A percentile compares a stretch with the other conserved stretches of the same genome.
Conservation (phyloP, 2,329 filamentous ascomycete genomes). For the Cladophialophora yegresii region DNA sequence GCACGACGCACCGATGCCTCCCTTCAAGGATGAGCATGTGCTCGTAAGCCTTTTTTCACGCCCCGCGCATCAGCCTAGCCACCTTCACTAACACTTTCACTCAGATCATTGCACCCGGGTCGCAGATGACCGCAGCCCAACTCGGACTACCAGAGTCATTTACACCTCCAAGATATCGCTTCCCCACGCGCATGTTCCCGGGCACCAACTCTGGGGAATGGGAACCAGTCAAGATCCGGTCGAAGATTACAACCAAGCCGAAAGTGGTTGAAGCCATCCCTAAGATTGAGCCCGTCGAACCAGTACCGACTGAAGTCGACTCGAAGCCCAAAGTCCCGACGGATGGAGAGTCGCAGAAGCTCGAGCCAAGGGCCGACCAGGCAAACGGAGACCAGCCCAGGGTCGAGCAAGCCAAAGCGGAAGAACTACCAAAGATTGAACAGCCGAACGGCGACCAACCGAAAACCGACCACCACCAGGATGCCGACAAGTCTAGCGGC, state of each 20-base stretch:
- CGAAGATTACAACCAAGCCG: conserved; percentile 44
- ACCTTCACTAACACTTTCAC: conserved; percentile 18
- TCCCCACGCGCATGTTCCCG: conserved; percentile 91
- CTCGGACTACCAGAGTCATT: conserved; percentile 86
- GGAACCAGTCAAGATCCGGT: conserved; percentile 77
- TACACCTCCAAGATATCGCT: conserved; percentile 81
- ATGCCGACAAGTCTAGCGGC: conserved; percentile 35
- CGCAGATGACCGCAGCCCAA: conserved; percentile 86
- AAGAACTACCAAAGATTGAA: conserved; percentile 17
- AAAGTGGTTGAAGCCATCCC: conserved; percentile 27
- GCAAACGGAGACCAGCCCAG: conserved; percentile 17
- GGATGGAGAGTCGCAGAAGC: conserved; percentile 12
- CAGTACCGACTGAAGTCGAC: conserved; percentile 6
- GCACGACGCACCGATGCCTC: conserved; percentile 44
- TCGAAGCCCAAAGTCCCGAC: background rate
- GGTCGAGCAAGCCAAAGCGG: conserved; percentile 48
- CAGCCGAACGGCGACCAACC: conserved; percentile 7
- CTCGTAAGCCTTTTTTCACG: conserved; percentile 43
- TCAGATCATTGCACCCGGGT: conserved; percentile 65
- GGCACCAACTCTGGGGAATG: conserved; percentile 74
- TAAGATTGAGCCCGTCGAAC: background rate
- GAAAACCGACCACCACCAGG: conserved; percentile 5
- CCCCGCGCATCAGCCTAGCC: background rate
- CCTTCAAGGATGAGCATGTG: conserved; percentile 57
- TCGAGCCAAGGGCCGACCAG: conserved; percentile 4